A percentile compares a stretch with the other conserved stretches of the same genome.
Conservation (phyloP, 1,284 basidiomycete genomes). For the Termitomyces sp. region DNA sequence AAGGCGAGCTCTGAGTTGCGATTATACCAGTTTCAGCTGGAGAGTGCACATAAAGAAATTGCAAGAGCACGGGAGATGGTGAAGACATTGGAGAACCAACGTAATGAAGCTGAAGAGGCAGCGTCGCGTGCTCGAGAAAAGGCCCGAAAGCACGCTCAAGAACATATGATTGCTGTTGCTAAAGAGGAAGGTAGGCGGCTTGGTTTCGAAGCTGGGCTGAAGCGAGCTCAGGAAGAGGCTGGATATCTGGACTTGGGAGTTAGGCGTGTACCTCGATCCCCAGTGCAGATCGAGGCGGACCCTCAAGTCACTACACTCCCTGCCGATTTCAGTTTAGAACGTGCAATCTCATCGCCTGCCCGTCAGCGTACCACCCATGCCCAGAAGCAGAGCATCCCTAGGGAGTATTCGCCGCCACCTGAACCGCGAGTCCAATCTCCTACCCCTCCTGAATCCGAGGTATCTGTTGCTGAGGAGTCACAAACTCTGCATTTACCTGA, state of each 20-base stretch:
- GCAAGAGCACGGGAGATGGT: slow-evolving; percentile 40
- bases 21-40: slow-evolving; percentile 59
- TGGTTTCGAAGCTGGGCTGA: slow-evolving; percentile 52
- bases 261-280: not conserved
- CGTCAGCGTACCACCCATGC: not conserved
- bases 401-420: not conserved
- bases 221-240: slow-evolving; percentile 39
- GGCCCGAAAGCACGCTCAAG: slow-evolving; percentile 44
- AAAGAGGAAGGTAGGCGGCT: slow-evolving; percentile 50
- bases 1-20: slow-evolving; percentile 50
- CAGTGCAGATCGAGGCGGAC: not conserved
- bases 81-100: slow-evolving; percentile 39
- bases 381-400: not conserved
- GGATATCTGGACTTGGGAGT: not conserved
- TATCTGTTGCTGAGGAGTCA: not conserved
- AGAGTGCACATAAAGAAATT: slow-evolving; percentile 60
- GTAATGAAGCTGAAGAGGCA: slow-evolving; percentile 46
- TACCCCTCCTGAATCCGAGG: not conserved
- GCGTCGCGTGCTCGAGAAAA: slow-evolving; percentile 41
- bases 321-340: not conserved
- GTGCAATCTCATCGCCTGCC: slow-evolving; percentile 9
- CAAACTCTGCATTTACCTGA: slow-evolving; percentile 5
- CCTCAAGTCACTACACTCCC: not conserved
- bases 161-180: slow-evolving; percentile 41
- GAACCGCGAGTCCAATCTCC: not conserved